phyloP scores from a whole-genome alignment of 441 rosid species.

The Capsella rubella region DNA sequence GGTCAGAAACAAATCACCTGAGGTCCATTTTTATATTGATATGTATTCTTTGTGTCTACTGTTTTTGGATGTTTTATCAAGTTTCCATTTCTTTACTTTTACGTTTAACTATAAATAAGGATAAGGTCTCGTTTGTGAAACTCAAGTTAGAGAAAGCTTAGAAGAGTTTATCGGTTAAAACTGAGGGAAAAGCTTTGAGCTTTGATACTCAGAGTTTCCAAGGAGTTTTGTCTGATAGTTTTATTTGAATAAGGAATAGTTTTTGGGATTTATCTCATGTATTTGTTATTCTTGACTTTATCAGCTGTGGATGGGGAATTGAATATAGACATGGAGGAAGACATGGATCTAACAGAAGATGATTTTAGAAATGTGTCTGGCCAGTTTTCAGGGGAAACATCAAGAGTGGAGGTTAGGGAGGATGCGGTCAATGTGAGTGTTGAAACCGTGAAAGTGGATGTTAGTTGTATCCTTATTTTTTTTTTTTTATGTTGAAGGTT shows the following conservation, averaged over 20 bases:
- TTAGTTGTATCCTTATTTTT: slow-evolving; percentile 62
- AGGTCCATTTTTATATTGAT: slow-evolving; percentile 39
- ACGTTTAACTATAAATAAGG: background rate
- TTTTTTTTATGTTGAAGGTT: slow-evolving; percentile 17
- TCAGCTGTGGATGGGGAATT: slow-evolving; percentile 47
- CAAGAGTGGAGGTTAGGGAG: slow-evolving; percentile 50
- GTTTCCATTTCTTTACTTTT: background rate
- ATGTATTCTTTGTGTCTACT: slow-evolving; percentile 4
- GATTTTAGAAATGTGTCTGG: slow-evolving; percentile 48
- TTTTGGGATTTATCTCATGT: slow-evolving; percentile 10
- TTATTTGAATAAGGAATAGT: slow-evolving; percentile 3
- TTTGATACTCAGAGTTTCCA: background rate
- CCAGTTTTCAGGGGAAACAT: slow-evolving; percentile 31
- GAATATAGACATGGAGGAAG: slow-evolving; percentile 34
- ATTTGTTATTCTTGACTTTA: slow-evolving; percentile 13
- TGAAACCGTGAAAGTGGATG: slow-evolving; percentile 51
- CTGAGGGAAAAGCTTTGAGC: background rate
- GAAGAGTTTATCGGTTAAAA: background rate
- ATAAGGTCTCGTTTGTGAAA: slow-evolving; percentile 19
- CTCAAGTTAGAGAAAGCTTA: background rate
- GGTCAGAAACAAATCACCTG: slow-evolving; percentile 43
- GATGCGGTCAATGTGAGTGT: slow-evolving; percentile 48
- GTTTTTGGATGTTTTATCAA: background rate
- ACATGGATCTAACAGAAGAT: slow-evolving; percentile 43
- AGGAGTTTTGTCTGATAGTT: slow-evolving; percentile 7